Base-by-base conservation (phyloP, 148 eudicot genomes). In the Simmondsia chinensis region DNA sequence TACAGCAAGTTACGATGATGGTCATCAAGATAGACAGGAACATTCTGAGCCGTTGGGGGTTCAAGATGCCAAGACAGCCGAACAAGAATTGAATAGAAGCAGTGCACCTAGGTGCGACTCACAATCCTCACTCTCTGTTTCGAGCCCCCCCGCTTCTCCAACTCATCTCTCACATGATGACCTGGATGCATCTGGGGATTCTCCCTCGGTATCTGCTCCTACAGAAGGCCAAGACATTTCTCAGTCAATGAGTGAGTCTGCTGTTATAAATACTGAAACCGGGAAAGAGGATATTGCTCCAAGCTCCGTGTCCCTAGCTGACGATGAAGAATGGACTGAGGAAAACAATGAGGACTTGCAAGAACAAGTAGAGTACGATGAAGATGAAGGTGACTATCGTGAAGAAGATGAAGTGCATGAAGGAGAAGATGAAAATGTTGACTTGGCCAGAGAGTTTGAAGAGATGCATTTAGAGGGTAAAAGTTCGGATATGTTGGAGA, bases 311-410 rank as follows among this genome's bases (percentile, higher is more conserved):
- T 64, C 82, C 40, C 74, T 52, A 21, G 78, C 49, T 28, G 99
- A 91, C 61, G 99, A 82, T 56, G 96, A 87, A 50, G 95, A 85
- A 41, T 91, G 99, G 99, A 49, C 68, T 17, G 50, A 70, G 35
- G 83, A 76, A 53, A 72, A 79, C 52, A 68, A 76, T 61, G 81
- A 57, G 46, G 73, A 55, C 48, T 61, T 75, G 43, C 88, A 65
- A 68, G 78, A 71, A 55, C 95, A 82, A 71, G 95, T 76, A 64
- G 99, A 79, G 50, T 91, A 82, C 60, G 94, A 91, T 34, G 94
- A 83, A 74, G 89, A 87, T 58, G 93, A 60, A 49, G 76, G 80
- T 51, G 76, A 79, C 48, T 85, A 77, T 48, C 75, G 58, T 55
- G 97, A 66, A 61, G 97, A 91, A 63, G 83, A 83, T 52, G 96